Base-by-base conservation (phyloP, 2,329 filamentous ascomycete genomes). In the Claviceps sp. region DNA sequence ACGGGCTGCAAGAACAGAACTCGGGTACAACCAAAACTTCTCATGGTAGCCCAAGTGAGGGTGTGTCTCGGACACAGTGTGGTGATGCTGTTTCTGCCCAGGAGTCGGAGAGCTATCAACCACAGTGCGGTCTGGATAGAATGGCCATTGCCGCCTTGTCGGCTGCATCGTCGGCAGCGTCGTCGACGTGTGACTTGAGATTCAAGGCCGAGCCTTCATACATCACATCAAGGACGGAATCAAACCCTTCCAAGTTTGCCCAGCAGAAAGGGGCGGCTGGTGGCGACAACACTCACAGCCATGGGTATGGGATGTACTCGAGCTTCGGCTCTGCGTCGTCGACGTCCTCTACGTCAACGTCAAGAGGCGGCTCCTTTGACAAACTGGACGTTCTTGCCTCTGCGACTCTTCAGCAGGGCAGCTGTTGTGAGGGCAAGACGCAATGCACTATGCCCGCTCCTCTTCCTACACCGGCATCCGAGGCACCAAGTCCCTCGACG, bases 341-440 rank as follows among this genome's bases (percentile, higher is more conserved):
- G 20, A 16, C 47, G 7, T 26, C 30, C 26, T 22, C n/a, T 7
- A 14, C 42, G 1, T 34, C 47, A 20, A 38, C 52, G 6, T 38
- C 14, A 20, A 50, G 52, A 42, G 54, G 57, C 42, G 56, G 57
- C n/a, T 54, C 61, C 6, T 56, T 68, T 38, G 65, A 69, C 48
- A 67, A 64, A 50, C 55, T 70, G 24, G 64, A 67, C n/a, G 65
- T 70, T 6, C 60, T 70, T 46, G 68, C 67, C 11, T 65, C 62
- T 37, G 67, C 67, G 13, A 70, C 67, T 45, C 59, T 63, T 8
- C 59, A 62, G 41, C 60, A 66, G 55, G 58, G 62, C 1, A 57
- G 37, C 18, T 48, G 60, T 45, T 59, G 60, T 40, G 52, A 57
- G 24, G 57, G 50, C 24, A 58, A 57, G 48, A 62, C 58, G 11